Base-by-base conservation (phyloP, 805 yeast species). In the Vanderwaltozyma polyspora region DNA sequence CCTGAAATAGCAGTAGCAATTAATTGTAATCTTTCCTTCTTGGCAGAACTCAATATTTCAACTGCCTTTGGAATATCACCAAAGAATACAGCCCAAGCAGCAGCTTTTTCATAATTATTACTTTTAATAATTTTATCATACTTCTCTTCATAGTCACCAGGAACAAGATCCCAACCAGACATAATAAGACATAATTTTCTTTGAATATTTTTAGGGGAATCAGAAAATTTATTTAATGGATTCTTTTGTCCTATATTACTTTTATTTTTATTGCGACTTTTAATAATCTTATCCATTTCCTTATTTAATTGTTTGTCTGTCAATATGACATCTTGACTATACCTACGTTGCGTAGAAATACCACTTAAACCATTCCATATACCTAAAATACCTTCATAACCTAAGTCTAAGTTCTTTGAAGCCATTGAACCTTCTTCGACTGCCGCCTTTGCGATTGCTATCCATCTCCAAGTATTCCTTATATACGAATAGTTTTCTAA, bases 1-100 rank as follows among this genome's bases (percentile, higher is more conserved):
- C 95, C 97, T 0, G 95, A 89, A 29, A 86, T 82, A 0, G 97
- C 96, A 0, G 97, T 80, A 0, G 95, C 85, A 70, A 89, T 86
- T 30, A 89, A 67, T 32, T 80, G 61, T 30, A 83, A 64, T 35
- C 77, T 63, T 51, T 80, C 86, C 38, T 72, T 76, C 32, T 76
- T 76, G 2, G 94, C 74, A n/a, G 72, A 65, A 0, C 82, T 74
- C 35, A 89, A 62, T n/a, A 85, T 79, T 28, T 74, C 75, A 4
- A 87, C 81, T 0, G 96, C 94, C 32, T 76, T 68, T 3, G 72
- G 68, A 3, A 89, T 81, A 54, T 86, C 83, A 6, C 94, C 95
- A 52, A 84, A 89, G 56, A 89, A 89, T 0, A 86, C 87, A 0
- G 96, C 96, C 94, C 95, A 84, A 0, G 94, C 97, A 1, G 96